phyloP scores from a whole-genome alignment of 768 basidiomycete species.

The Hygrocybe coccinea region DNA sequence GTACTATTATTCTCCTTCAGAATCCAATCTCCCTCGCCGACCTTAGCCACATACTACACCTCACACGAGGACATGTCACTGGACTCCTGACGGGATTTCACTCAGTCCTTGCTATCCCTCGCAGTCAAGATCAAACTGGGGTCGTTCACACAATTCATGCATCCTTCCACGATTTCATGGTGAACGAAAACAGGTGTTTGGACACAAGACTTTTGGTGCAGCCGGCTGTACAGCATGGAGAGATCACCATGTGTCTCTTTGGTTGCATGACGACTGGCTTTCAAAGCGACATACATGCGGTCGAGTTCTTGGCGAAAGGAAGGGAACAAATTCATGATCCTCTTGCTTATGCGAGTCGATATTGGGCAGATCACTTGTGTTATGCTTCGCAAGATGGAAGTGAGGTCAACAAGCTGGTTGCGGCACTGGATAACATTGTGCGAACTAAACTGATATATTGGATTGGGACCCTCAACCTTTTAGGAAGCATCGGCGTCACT shows the following conservation, averaged over 20 bases:
- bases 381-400: background rate
- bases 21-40: background rate
- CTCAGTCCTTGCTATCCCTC: constrained; percentile 9
- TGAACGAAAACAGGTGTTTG: constrained; percentile 25
- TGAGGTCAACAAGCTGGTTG: constrained; percentile 3
- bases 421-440: constrained; percentile 10
- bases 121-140: constrained; percentile 9
- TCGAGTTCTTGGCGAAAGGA: background rate
- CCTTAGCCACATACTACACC: constrained; percentile 1
- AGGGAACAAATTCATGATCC: background rate
- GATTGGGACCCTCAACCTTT: constrained; percentile 14
- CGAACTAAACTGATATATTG: constrained; percentile 11
- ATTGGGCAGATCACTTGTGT: constrained; percentile 18
- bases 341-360: constrained; percentile 16
- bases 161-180: constrained; percentile 33
- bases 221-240: constrained; percentile 4
- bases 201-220: constrained; percentile 24
- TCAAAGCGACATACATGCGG: constrained; percentile 3
- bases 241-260: background rate
- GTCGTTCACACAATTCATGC: constrained; percentile 27
- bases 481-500: background rate
- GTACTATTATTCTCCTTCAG: constrained; percentile 4
- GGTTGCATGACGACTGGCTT: constrained; percentile 6
- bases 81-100: constrained; percentile 6
- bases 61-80: background rate